phyloP scores from a whole-genome alignment of 148 eudicot species.

The Nyssa sinensis region DNA sequence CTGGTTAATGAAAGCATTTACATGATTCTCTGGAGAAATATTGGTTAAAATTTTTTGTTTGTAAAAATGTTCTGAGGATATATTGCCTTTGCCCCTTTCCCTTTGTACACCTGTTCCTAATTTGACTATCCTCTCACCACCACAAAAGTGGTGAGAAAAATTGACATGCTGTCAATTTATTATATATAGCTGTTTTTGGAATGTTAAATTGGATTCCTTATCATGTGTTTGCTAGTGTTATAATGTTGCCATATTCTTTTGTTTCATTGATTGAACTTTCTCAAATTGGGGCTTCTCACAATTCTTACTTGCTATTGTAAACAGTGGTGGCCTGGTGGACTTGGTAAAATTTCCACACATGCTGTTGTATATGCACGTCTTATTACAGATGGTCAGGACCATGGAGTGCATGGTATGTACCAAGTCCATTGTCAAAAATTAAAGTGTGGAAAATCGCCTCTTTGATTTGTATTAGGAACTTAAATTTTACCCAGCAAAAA shows the following conservation, averaged over 20 bases:
- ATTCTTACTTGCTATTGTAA: slow-evolving; percentile 13
- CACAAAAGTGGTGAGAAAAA: no score
- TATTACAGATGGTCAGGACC: slow-evolving; percentile 64
- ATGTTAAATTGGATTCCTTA: not conserved
- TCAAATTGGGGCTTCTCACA: not conserved
- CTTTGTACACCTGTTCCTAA: not conserved
- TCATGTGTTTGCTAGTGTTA: not conserved
- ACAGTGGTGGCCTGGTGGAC: slow-evolving; percentile 99
- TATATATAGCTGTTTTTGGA: not conserved
- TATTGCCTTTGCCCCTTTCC: not conserved
- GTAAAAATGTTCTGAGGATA: no score
- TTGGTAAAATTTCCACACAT: slow-evolving; percentile 92
- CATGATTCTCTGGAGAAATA: not conserved
- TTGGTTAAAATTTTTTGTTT: not conserved
- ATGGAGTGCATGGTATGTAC: slow-evolving; percentile 82
- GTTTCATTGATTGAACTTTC: not conserved
- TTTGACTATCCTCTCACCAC: no score
- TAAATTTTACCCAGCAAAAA: not conserved
- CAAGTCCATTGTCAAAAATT: not conserved
- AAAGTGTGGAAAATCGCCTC: not conserved
- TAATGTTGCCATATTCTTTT: not conserved
- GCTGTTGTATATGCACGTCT: slow-evolving; percentile 86
- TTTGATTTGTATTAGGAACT: not conserved
- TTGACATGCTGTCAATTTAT: not conserved
- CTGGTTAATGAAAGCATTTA: not conserved